Evolutionary conservation across 768 basidiomycete species (phyloP), one percentile per base, ranked within the genome.

Genomic region (Cytidiella melzeri): DNA sequence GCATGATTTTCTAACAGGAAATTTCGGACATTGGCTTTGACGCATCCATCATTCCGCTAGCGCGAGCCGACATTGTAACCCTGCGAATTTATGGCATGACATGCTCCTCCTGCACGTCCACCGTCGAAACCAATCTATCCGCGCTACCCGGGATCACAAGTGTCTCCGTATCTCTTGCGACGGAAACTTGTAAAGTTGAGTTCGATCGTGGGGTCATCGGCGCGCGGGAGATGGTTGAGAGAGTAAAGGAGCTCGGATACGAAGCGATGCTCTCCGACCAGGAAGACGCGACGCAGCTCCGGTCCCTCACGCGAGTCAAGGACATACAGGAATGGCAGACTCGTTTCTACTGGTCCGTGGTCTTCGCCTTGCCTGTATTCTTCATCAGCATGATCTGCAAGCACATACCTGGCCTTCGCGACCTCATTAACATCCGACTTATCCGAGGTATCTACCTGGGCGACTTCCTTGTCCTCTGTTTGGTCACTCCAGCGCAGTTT

Each of bases 11-110:
- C 24, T 41, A 20, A 19, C 65, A 93, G 87, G 92, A 93, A 77
- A 91, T 95, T 51, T 86, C 84, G 3, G 92, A 94, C 67, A 84
- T 93, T 48, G 92, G 92, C 7, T 96, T 96, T 61, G 92, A 92
- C 64, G 90, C 92, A 2, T 79, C 84, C 0, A 72, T 82, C 45
- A 81, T 95, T 42, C 84, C 84, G 0, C 73, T 79, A 1, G 64
- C 73, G 38, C 76, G 78, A 18, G 73, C 79, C 4, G 89, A 94
- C 59, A 71, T 72, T 1, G 74, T 92, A 45, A 83, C 77, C 11
- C 74, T 95, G 20, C 82, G 84, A 27, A 77, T 95, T 62, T 94
- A 87, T 61, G 92, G 92, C 64, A 93, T 95, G 92, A 92, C 86
- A 25, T 92, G 87, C 61, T 80, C 84, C 18, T 79, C 88, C 7